Evolutionary conservation across 345 rosid genomes (phyloP).

Genomic region (Carallia pectinifolia): DNA sequence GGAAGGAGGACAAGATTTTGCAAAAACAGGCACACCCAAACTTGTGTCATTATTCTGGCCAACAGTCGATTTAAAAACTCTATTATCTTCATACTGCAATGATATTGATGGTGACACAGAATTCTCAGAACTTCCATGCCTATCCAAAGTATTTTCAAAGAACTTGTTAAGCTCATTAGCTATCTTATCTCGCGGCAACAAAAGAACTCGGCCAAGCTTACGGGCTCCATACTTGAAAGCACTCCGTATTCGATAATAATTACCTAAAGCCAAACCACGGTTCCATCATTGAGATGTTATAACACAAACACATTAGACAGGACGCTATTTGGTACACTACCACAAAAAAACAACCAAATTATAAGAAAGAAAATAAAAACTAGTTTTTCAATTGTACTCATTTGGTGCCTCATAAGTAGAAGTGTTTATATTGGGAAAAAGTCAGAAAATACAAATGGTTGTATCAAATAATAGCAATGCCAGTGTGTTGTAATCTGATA

Average conservation of each 20-base stretch:
- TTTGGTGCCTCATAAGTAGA: too few relatives aligned
- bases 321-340: too few relatives aligned
- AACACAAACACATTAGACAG: background rate
- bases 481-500: too few relatives aligned
- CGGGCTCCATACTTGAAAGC: slow-evolving; percentile 91
- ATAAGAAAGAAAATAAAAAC: too few relatives aligned
- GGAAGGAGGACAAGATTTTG: slow-evolving; percentile 3
- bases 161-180: slow-evolving; percentile 58
- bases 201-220: slow-evolving; percentile 67
- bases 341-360: too few relatives aligned
- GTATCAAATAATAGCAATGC: too few relatives aligned
- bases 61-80: slow-evolving; percentile 3
- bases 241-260: slow-evolving; percentile 76
- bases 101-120: slow-evolving; percentile 10
- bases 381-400: too few relatives aligned
- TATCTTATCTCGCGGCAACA: slow-evolving; percentile 51
- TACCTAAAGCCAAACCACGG: slow-evolving; percentile 41
- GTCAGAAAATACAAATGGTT: too few relatives aligned
- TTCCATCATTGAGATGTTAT: background rate
- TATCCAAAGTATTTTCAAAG: slow-evolving; percentile 44
- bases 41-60: slow-evolving; percentile 2
- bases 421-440: too few relatives aligned
- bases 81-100: slow-evolving; percentile 13
- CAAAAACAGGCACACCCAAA: background rate
- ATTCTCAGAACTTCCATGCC: slow-evolving; percentile 22